A percentile compares a stretch with the other conserved stretches of the same genome.
phyloP scores from a whole-genome alignment of 1,284 basidiomycete species.

The Ustilago trichophora region DNA sequence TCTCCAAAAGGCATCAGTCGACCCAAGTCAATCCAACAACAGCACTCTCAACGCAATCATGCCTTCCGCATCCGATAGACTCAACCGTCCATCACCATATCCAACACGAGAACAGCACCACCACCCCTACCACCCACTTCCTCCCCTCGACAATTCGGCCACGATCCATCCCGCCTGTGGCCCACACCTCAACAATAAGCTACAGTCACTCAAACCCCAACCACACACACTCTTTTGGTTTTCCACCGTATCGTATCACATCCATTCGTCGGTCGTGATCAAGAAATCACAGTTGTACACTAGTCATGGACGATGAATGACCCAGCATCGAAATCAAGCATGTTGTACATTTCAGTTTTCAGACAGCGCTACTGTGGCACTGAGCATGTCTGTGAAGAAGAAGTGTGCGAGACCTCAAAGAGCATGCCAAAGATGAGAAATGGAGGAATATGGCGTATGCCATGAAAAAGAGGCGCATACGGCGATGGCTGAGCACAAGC shows the following conservation, averaged over 20 bases:
- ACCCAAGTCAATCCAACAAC: no score
- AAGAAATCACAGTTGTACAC: conserved; percentile 2
- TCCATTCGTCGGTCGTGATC: no score
- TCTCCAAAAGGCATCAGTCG: no score
- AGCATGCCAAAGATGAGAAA: conserved; percentile 78
- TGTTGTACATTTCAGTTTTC: no score
- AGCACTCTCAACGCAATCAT: not conserved
- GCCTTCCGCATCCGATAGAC: not conserved
- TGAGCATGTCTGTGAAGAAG: conserved; percentile 22
- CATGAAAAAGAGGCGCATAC: conserved; percentile 76
- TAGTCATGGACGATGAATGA: not conserved
- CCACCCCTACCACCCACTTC: not conserved
- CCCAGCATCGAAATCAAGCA: no score
- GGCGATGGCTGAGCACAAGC: conserved; percentile 83
- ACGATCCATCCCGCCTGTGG: conserved; percentile 10
- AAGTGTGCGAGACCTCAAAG: conserved; percentile 46
- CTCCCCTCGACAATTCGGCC: not conserved
- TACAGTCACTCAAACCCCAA: not conserved
- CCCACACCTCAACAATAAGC: conserved; percentile 1
- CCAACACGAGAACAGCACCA: not conserved
- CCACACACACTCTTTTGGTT: no score
- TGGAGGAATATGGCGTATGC: conserved; percentile 82
- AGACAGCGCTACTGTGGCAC: conserved; percentile 8
- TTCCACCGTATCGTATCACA: no score
- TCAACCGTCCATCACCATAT: not conserved